A percentile compares a stretch with the other conserved stretches of the same genome.
Conservation (phyloP, 352 stramenopile species). For the Pythium periplocum region DNA sequence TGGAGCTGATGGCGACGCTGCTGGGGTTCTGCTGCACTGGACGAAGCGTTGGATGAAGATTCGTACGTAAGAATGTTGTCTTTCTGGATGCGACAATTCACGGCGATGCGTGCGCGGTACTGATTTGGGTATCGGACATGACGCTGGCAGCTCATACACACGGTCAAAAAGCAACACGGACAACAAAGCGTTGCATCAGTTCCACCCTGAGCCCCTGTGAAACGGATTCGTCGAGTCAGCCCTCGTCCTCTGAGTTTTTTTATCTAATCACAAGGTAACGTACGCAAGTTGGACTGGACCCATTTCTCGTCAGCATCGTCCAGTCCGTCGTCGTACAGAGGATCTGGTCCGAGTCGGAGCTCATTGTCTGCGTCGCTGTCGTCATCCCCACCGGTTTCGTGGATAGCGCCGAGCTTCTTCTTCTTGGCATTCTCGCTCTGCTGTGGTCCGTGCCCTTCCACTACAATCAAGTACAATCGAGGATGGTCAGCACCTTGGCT, state of each 20-base stretch:
- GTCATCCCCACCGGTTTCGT: conserved; percentile 9
- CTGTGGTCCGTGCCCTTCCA: conserved; percentile 24
- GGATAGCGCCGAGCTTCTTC: conserved; percentile 16
- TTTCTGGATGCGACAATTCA: conserved; percentile 74
- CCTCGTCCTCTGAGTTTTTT: too few species aligned
- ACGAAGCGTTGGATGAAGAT: conserved; percentile 12
- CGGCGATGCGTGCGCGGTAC: conserved; percentile 47
- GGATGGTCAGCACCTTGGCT: not conserved
- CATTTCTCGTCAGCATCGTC: conserved; percentile 69
- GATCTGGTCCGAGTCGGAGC: conserved; percentile 28
- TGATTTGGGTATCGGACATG: conserved; percentile 67
- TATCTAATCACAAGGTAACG: conserved; percentile 3
- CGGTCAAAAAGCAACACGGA: conserved; percentile 75
- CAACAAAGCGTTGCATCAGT: conserved; percentile 67
- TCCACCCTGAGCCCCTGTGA: too few species aligned
- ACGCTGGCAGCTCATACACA: conserved; percentile 70
- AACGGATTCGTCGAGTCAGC: too few species aligned
- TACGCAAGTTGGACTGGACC: conserved; percentile 63
- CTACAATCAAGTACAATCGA: conserved; percentile 5
- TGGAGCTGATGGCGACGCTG: conserved; percentile 4
- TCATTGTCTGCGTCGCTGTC: conserved; percentile 17
- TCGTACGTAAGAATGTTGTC: conserved; percentile 62
- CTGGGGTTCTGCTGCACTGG: conserved; percentile 39
- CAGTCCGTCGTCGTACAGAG: conserved; percentile 55
- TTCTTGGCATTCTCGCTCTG: conserved; percentile 21